Evolutionary conservation across 441 rosid species (phyloP), one percentile per base, ranked within the genome.

Genomic region (Erysimum cheiri): DNA sequence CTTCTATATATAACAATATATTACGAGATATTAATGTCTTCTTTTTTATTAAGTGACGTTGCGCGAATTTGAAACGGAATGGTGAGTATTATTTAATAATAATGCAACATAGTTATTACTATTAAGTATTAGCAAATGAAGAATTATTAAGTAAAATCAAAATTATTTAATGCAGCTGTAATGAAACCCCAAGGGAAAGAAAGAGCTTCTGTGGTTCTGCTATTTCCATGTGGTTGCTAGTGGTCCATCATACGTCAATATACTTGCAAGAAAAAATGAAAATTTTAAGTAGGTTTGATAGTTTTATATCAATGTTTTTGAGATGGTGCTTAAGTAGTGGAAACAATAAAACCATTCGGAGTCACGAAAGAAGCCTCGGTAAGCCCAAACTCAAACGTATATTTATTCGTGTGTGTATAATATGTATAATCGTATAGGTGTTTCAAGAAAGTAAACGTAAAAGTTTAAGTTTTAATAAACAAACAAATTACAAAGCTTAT

Each of bases 311-410:
- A 74, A 17, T 14, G 60, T n/a, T 62, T 39, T 46, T 67, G 31
- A 41, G 67, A 53, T 59, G 66, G 80, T 76, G 80, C 58, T 60
- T 44, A 53, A 59, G 76, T 76, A 44, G 76, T 76, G 80, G 72
- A 71, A 60, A 71, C 59, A 53, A 47, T 64, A 28, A 19, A 57
- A 39, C 55, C 33, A 40, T 29, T 36, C 17, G 14, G 55, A 37
- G 11, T 37, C 39, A 19, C 50, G 17, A 60, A 36, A 31, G 62
- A 70, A 70, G 72, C 75, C 74, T 63, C 78, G 74, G 49, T 75
- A 74, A 54, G 46, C 57, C 57, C 59, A 60, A 64, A 47, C 57
- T 8, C 26, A 64, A 33, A 54, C 5, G 31, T 26, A 49, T 26
- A 26, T 19, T 15, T 58, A 5, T 29, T 8, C 3, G 3, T 35